phyloP scores from a whole-genome alignment of 176 grass and related monocot species.

The Aegilops umbellulata region DNA sequence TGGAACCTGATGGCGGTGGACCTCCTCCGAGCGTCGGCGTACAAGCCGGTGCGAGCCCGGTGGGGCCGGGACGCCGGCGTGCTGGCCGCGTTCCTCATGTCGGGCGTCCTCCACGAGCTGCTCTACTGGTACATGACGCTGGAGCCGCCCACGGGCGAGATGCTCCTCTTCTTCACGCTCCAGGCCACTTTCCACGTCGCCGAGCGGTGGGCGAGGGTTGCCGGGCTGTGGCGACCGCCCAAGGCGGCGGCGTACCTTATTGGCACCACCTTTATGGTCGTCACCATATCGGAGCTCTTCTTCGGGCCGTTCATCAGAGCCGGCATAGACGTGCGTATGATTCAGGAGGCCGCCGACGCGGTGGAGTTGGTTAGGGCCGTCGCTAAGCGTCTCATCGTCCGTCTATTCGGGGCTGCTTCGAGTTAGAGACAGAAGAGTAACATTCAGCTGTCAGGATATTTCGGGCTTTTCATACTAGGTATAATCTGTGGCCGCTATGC shows the following conservation, averaged over 20 bases:
- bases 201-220: conserved; percentile 39
- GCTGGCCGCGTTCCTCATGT: conserved; percentile 68
- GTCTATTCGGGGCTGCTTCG: conserved; percentile 10
- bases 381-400: conserved; percentile 6
- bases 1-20: conserved; percentile 86
- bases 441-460: neutral
- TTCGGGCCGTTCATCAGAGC: conserved; percentile 49
- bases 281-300: conserved; percentile 53
- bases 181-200: conserved; percentile 49
- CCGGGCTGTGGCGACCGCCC: conserved; percentile 52
- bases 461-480: too few relatives aligned
- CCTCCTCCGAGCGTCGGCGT: conserved; percentile 59
- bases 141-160: conserved; percentile 50
- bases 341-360: conserved; percentile 22
- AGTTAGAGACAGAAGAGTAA: neutral
- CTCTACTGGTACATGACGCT: conserved; percentile 74
- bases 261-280: conserved; percentile 26
- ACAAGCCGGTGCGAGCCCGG: conserved; percentile 50
- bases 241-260: conserved; percentile 28
- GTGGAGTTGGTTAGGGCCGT: conserved; percentile 8
- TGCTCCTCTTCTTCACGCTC: conserved; percentile 58
- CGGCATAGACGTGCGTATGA: conserved; percentile 34
- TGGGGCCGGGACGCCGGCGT: conserved; percentile 59
- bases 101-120: conserved; percentile 71
- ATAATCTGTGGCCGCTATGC: too few relatives aligned